These are phyloP conservation scores for Euphorbia peplus DNA, from an alignment of 345 rosid genomes.

Conservation along the genomic window DNA sequence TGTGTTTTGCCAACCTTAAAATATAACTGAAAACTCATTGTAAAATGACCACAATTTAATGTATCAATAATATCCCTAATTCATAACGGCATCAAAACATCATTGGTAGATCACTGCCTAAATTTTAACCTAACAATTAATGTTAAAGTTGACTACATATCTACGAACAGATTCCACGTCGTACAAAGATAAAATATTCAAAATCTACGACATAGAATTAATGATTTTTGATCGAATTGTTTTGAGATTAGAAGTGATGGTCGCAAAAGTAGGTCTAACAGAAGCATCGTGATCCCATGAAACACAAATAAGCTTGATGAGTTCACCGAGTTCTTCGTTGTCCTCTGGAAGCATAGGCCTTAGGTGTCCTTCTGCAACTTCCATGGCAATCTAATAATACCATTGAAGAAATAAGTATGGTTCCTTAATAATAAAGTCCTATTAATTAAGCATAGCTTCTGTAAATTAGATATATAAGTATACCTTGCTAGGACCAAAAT, in stretches of 20 bases:
- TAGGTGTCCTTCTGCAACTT: constrained; percentile 47
- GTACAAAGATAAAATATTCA: not conserved
- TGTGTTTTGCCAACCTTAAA: no score
- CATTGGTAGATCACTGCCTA: no score
- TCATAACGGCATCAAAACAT: no score
- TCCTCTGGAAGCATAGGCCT: constrained; percentile 49
- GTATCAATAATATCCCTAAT: no score
- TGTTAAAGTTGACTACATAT: no score
- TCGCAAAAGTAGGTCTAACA: constrained; percentile 40
- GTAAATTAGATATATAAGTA: not conserved
- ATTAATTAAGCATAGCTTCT: no score
- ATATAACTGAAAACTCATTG: no score
- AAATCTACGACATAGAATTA: not conserved
- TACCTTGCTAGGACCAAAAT: constrained; percentile 45
- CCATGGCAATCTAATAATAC: constrained; percentile 46
- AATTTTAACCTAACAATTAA: no score
- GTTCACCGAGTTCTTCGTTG: constrained; percentile 27
- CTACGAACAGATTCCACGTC: no score
- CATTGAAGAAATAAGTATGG: not conserved
- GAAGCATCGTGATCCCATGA: constrained; percentile 52
- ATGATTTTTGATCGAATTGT: constrained; percentile 8
- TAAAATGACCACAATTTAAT: no score
- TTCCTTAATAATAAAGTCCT: no score
- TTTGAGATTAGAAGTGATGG: constrained; percentile 33
- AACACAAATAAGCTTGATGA: constrained; percentile 33